phyloP scores from a whole-genome alignment of 192 early-diverging fungal genomes.

The Cetraspora pellucida region DNA sequence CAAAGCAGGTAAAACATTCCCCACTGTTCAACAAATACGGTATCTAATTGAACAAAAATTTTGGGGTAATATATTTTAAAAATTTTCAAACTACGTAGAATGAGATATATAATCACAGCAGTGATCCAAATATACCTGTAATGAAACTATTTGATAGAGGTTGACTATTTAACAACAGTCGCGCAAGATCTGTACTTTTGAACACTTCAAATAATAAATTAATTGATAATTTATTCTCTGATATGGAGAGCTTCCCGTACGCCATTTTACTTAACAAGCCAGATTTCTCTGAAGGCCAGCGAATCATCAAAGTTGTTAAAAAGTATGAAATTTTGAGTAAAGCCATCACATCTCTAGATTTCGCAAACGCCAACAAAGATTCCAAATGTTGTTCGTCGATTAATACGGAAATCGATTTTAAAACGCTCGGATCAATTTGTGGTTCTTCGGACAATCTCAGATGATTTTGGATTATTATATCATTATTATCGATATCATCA shows the following conservation, averaged over 20 bases:
- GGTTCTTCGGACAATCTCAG: not conserved
- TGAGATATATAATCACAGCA: conserved; percentile 38
- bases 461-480: not conserved
- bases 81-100: not conserved
- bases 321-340: conserved; percentile 48
- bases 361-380: conserved; percentile 36
- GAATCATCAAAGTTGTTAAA: conserved; percentile 56
- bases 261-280: conserved; percentile 55
- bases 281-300: conserved; percentile 59
- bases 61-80: conserved; percentile 25
- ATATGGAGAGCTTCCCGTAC: conserved; percentile 22
- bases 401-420: conserved; percentile 47
- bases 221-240: not conserved
- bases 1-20: conserved; percentile 65
- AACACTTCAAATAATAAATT: conserved; percentile 17
- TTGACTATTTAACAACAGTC: conserved; percentile 25
- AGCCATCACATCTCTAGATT: not conserved
- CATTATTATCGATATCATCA: conserved; percentile 32
- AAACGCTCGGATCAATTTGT: conserved; percentile 40
- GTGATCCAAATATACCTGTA: conserved; percentile 35
- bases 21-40: conserved; percentile 53
- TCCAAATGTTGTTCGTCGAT: conserved; percentile 43
- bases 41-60: conserved; percentile 40
- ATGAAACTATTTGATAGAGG: conserved; percentile 32
- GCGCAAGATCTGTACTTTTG: not conserved